phyloP scores from a whole-genome alignment of 2,329 filamentous ascomycete genomes.

The Botrytis sinoallii region DNA sequence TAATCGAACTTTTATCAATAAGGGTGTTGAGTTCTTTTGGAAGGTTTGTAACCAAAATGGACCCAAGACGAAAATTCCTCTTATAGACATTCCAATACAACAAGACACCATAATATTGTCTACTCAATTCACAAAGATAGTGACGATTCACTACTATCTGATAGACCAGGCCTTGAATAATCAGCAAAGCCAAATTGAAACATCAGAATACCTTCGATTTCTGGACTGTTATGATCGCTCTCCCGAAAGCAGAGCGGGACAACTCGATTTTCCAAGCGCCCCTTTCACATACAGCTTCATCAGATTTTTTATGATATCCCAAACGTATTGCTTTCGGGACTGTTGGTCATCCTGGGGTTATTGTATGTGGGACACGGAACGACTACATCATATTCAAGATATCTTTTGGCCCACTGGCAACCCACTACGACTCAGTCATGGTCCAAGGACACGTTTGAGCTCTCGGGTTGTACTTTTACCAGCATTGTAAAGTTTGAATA shows the following conservation, averaged over 20 bases:
- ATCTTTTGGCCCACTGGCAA: no score
- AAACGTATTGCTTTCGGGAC: neutral
- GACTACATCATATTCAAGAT: neutral
- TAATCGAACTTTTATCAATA: neutral
- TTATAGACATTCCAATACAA: neutral
- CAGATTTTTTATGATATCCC: accelerated
- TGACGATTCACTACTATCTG: neutral
- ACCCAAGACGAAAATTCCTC: neutral
- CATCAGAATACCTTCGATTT: neutral
- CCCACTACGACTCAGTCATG: neutral
- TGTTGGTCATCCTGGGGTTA: neutral
- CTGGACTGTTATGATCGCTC: accelerated
- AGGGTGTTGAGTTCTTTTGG: neutral
- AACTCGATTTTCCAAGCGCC: neutral
- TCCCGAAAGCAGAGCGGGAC: neutral
- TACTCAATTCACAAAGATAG: neutral
- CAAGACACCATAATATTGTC: neutral
- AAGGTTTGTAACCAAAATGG: neutral
- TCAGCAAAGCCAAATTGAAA: neutral
- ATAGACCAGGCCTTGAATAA: neutral
- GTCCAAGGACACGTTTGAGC: neutral
- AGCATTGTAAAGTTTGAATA: neutral
- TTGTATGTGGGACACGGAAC: neutral
- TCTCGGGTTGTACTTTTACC: neutral
- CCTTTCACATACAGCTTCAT: accelerated